Base-by-base conservation (phyloP, 495 filamentous ascomycete species). In the Podospora tetraspora region DNA sequence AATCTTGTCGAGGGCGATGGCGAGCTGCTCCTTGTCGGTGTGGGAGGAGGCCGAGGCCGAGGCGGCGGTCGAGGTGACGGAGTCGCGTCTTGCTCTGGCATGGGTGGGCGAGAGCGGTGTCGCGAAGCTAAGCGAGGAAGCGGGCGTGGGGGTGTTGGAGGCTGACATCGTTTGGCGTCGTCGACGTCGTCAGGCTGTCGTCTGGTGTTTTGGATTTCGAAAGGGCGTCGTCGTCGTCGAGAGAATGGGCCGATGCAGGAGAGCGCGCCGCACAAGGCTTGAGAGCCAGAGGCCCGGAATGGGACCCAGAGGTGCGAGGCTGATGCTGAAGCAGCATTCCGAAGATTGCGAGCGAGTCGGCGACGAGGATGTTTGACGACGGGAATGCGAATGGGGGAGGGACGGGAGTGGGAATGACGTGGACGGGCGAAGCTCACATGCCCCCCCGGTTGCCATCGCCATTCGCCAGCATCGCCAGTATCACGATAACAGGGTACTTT, bases 1-100 rank as follows among this genome's bases (percentile, higher is more conserved):
- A 37, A 97, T 96, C 64, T 91, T 87, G 77, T 95, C 91, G 37
- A 97, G 85, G 16, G 90, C 84, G 65, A 91, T 85, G 22, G 90
- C 84, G 22, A 93, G 84, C 19, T 87, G 86, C 64, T 91, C 90
- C 74, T 85, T 88, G 75, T 93, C 91, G 64, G 89, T 78, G 23
- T 79, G 74, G 7, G 86, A 78, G 6, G 78, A 77, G 21, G 81
- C 85, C 19, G 87, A 86, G 16, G 87, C 68, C 22, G 92, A 94
- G 21, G 82, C 86, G n/a, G 87, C 85, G 16, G 87, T 68, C 23
- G 92, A 94, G 37, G 83, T 79, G 21, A 90, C 73, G 4, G 92
- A 94, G 21, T 85, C 88, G 61, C 88, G 81, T 27, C 89, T 85
- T 13, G 85, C 82, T 57, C 71, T 71, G 27, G 66, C 13, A 43